Conservation (phyloP, 768 basidiomycete genomes). For the Mycena albidolilacea region DNA sequence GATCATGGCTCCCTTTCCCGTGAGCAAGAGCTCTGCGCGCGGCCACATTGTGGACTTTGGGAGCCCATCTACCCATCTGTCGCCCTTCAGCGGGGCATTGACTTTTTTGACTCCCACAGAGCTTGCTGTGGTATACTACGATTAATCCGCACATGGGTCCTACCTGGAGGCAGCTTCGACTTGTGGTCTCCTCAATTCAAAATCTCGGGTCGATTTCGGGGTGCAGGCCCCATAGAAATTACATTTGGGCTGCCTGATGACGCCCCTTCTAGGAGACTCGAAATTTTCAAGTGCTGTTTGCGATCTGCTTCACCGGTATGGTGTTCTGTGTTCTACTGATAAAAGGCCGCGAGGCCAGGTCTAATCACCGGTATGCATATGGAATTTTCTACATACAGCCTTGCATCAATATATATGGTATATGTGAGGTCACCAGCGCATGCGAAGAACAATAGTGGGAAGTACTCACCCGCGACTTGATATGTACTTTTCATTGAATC, state of each 20-base stretch:
- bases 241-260: neutral
- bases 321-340: no score
- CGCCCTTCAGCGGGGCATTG: neutral
- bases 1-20: neutral
- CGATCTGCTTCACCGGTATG: no score
- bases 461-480: no score
- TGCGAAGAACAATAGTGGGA: no score
- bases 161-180: conserved; percentile 13
- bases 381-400: no score
- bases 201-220: neutral
- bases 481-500: no score
- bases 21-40: neutral
- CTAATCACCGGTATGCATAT: no score
- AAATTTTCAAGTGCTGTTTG: neutral
- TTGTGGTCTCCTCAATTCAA: neutral
- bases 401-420: no score
- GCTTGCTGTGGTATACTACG: conserved; percentile 1
- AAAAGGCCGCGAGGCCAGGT: no score
- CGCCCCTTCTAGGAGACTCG: neutral
- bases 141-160: conserved; percentile 14
- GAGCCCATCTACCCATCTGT: neutral
- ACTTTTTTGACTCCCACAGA: neutral
- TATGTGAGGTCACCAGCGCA: no score
- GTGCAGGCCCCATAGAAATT: neutral
- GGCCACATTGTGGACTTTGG: neutral